Evolutionary conservation across 805 yeast species (phyloP).

Genomic region (Ogataea degrootiae): DNA sequence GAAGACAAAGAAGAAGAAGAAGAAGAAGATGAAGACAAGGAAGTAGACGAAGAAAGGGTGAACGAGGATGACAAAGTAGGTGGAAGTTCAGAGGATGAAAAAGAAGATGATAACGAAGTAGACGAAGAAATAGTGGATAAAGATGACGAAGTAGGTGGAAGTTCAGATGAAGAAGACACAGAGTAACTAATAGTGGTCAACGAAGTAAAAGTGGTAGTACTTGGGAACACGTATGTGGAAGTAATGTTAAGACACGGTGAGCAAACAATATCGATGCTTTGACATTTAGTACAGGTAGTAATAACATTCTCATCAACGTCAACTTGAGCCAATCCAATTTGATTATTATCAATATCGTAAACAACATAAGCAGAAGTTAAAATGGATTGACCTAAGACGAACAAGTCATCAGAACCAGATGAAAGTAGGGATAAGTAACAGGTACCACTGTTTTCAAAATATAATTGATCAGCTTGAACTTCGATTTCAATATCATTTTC

Average conservation of each 20-base stretch:
- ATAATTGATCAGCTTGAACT: slow-evolving; percentile 18
- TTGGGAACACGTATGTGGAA: slow-evolving; percentile 8
- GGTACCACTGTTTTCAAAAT: slow-evolving; percentile 7
- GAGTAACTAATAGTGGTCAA: not conserved
- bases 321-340: slow-evolving; percentile 55
- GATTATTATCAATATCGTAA: slow-evolving; percentile 53
- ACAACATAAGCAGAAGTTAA: slow-evolving; percentile 61
- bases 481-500: slow-evolving; percentile 16
- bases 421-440: slow-evolving; percentile 19
- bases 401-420: slow-evolving; percentile 13
- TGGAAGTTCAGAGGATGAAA: too few species aligned
- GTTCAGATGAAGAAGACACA: not conserved
- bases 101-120: not conserved
- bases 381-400: slow-evolving; percentile 62
- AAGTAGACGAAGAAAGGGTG: not conserved
- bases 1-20: slow-evolving; percentile 1
- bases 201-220: slow-evolving; percentile 1
- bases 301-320: slow-evolving; percentile 14
- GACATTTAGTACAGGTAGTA: slow-evolving; percentile 14
- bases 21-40: not conserved
- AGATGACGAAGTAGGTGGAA: slow-evolving; percentile 1
- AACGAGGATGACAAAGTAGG: not conserved
- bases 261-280: slow-evolving; percentile 10
- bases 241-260: slow-evolving; percentile 11
- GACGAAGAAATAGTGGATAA: not conserved